Evolutionary conservation across 2,329 filamentous ascomycete genomes (phyloP).

Genomic region (Plenodomus biglobosus): DNA sequence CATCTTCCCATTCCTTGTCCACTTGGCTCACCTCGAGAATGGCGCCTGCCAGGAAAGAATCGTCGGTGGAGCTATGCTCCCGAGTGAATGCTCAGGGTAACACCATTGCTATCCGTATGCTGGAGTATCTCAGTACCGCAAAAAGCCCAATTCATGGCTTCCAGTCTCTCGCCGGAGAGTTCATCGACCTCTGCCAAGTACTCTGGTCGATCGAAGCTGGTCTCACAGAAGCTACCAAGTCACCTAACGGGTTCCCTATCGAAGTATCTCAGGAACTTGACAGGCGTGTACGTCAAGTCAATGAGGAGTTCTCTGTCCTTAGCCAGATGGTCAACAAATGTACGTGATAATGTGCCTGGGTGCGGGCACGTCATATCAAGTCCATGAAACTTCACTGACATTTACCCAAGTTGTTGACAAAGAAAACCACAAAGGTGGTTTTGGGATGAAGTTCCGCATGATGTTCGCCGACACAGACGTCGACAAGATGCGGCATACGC

Average conservation of each 20-base stretch:
- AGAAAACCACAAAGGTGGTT: slow-evolving; percentile 59
- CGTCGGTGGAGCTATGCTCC: slow-evolving; percentile 56
- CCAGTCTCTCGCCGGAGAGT: slow-evolving; percentile 63
- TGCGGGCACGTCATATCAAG: too few species aligned
- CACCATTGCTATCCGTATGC: slow-evolving; percentile 54
- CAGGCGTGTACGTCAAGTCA: slow-evolving; percentile 63
- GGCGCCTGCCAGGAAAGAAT: slow-evolving; percentile 43
- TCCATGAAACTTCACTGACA: background rate
- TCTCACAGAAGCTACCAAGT: slow-evolving; percentile 50
- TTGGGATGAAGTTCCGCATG: slow-evolving; percentile 65
- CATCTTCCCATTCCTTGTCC: slow-evolving; percentile 5
- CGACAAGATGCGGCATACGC: slow-evolving; percentile 59
- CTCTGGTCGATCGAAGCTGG: slow-evolving; percentile 70
- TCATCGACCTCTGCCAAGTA: slow-evolving; percentile 66
- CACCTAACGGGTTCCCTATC: slow-evolving; percentile 56
- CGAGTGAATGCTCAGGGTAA: slow-evolving; percentile 58
- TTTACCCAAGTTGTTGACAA: slow-evolving; percentile 58
- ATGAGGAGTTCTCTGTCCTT: slow-evolving; percentile 63
- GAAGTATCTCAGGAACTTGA: slow-evolving; percentile 67
- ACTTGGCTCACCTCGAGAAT: slow-evolving; percentile 17
- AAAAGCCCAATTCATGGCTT: slow-evolving; percentile 43
- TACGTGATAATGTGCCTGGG: slow-evolving; percentile 3
- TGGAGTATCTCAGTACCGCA: slow-evolving; percentile 40
- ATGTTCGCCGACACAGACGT: slow-evolving; percentile 58
- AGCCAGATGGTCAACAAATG: slow-evolving; percentile 62